A percentile compares a stretch with the other conserved stretches of the same genome.
Evolutionary conservation across 257 asterid genomes (phyloP).

Genomic region (Solanum neorickii): DNA sequence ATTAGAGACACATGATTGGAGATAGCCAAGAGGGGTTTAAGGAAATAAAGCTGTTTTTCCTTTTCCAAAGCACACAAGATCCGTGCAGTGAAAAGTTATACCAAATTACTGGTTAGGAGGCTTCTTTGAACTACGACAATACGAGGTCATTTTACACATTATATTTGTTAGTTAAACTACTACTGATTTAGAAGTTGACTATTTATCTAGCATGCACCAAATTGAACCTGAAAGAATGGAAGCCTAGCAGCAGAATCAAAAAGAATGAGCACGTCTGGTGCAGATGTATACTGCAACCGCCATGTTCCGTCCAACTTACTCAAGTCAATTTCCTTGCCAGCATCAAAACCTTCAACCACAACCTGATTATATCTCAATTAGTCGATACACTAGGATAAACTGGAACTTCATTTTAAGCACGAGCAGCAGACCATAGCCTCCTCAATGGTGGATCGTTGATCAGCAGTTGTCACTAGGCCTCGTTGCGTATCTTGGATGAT

Average conservation of each 20-base stretch:
- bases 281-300: constrained; percentile 94
- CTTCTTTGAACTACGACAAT: background rate
- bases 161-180: background rate
- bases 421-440: constrained; percentile 48
- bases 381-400: background rate
- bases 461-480: constrained; percentile 52
- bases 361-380: constrained; percentile 23
- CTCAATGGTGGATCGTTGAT: constrained; percentile 65
- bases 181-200: background rate
- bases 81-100: background rate
- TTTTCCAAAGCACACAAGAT: background rate
- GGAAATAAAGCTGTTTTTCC: background rate
- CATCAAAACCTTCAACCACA: constrained; percentile 50
- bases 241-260: constrained; percentile 63
- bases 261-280: constrained; percentile 73
- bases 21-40: background rate
- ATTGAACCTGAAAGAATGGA: constrained; percentile 61
- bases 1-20: background rate
- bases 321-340: constrained; percentile 50
- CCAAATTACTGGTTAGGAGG: background rate
- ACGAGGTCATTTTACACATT: background rate
- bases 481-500: constrained; percentile 64
- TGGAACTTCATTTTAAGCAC: background rate
- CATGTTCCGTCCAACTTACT: constrained; percentile 70
- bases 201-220: background rate